A percentile compares a stretch with the other conserved stretches of the same genome.
phyloP scores from a whole-genome alignment of 2,329 filamentous ascomycete genomes.

The Geosmithia flava region DNA sequence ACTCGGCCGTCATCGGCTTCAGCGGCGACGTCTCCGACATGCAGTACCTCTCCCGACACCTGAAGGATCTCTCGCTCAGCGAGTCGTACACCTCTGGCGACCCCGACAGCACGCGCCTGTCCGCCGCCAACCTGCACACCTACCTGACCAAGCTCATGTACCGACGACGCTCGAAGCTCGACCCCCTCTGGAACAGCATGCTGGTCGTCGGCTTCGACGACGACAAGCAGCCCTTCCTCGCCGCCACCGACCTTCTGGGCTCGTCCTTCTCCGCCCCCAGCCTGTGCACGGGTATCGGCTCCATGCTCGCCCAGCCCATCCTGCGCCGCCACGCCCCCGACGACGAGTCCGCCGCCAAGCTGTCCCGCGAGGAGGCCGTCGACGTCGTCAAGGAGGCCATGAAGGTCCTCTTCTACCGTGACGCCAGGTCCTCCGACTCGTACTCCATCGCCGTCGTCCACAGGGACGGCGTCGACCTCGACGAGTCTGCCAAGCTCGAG shows the following conservation, averaged over 20 bases:
- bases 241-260: conserved; percentile 80
- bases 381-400: conserved; percentile 81
- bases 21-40: conserved; percentile 97
- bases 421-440: conserved; percentile 80
- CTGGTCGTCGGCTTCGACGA: conserved; percentile 83
- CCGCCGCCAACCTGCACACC: conserved; percentile 89
- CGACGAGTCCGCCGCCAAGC: conserved; percentile 59
- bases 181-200: conserved; percentile 94
- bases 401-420: conserved; percentile 97
- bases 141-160: conserved; percentile 96
- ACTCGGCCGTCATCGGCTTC: conserved; percentile 77
- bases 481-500: conserved; percentile 79
- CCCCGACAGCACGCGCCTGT: conserved; percentile 39
- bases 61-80: conserved; percentile 73
- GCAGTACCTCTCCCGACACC: conserved; percentile 93
- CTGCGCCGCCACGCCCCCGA: conserved; percentile 75
- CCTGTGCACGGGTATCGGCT: conserved; percentile 86
- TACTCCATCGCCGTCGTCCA: conserved; percentile 89
- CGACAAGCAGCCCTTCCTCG: conserved; percentile 73
- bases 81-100: conserved; percentile 59
- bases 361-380: conserved; percentile 70
- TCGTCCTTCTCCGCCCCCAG: conserved; percentile 83
- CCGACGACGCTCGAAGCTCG: conserved; percentile 86
- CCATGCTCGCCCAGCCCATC: conserved; percentile 85
- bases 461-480: conserved; percentile 76